Evolutionary conservation across 2,329 filamentous ascomycete species (phyloP).

Genomic region (Pseudonectria buxi): DNA sequence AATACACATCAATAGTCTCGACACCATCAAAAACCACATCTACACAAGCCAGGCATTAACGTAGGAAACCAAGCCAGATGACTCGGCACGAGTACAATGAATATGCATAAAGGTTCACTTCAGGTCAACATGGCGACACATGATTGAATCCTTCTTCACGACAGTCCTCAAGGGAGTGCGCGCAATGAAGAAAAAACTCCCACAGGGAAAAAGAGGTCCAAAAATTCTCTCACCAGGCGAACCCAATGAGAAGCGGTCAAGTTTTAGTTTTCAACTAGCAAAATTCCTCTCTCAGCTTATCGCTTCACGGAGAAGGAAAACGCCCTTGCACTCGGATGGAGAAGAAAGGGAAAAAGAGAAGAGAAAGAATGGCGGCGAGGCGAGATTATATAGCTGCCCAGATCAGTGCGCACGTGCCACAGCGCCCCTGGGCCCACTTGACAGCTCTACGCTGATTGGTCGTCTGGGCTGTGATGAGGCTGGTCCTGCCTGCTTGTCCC

Average conservation of each 20-base stretch:
- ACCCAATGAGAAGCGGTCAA: constrained; percentile 63
- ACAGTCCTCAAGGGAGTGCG: constrained; percentile 24
- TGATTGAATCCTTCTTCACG: constrained; percentile 33
- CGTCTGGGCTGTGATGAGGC: neutral
- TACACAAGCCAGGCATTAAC: no score
- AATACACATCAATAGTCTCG: no score
- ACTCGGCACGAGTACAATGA: no score
- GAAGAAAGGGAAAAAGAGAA: constrained; percentile 37
- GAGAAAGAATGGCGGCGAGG: constrained; percentile 19
- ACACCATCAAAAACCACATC: no score
- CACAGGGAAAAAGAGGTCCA: constrained; percentile 38
- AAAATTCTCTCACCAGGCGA: constrained; percentile 67
- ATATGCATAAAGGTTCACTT: no score
- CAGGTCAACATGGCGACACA: no score
- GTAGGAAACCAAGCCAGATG: no score
- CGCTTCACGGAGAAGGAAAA: constrained; percentile 55
- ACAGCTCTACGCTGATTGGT: neutral
- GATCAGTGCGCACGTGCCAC: constrained; percentile 15
- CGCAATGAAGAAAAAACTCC: constrained; percentile 37
- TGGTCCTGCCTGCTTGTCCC: neutral
- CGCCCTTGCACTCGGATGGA: constrained; percentile 61
- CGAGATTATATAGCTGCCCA: constrained; percentile 27
- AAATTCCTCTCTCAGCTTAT: constrained; percentile 73
- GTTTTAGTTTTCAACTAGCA: constrained; percentile 82
- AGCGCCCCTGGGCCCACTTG: neutral